These are phyloP conservation scores for Cyanidioschyzon merolae DNA, from an alignment of 23 red algal species.

Conservation along the genomic window DNA sequence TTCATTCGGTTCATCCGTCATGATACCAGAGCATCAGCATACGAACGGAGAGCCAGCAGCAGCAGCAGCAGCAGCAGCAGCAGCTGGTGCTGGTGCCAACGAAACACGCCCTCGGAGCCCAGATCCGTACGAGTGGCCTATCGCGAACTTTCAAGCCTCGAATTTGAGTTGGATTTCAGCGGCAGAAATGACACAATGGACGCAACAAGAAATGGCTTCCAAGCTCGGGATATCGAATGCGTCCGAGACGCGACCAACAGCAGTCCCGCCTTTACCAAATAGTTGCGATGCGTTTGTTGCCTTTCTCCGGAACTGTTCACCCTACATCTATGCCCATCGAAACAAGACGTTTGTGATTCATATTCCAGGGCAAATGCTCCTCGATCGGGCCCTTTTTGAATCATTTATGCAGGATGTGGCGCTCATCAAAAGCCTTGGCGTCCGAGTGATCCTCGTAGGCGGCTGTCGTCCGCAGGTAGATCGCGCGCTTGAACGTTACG, in stretches of 20 bases:
- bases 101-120: not conserved
- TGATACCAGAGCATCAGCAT: not conserved
- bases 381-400: conserved; percentile 42
- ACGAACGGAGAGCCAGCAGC: too few species aligned
- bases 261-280: not conserved
- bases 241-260: too few species aligned
- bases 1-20: not conserved
- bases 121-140: conserved; percentile 11
- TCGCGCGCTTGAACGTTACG: conserved; percentile 23
- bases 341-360: conserved; percentile 86
- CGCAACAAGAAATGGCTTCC: too few species aligned
- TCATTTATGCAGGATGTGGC: conserved; percentile 89
- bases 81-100: not conserved
- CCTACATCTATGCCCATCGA: conserved; percentile 64
- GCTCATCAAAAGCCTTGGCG: conserved; percentile 66
- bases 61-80: too few species aligned
- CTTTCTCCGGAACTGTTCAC: conserved; percentile 75
- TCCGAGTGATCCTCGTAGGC: conserved; percentile 77
- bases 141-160: not conserved
- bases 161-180: not conserved
- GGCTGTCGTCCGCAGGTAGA: conserved; percentile 66
- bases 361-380: conserved; percentile 61
- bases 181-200: not conserved
- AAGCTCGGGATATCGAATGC: too few species aligned
- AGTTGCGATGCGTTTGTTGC: conserved; percentile 40